These are phyloP conservation scores for Didymella segeticola DNA, from an alignment of 2,329 filamentous ascomycete genomes.

Conservation along the genomic window DNA sequence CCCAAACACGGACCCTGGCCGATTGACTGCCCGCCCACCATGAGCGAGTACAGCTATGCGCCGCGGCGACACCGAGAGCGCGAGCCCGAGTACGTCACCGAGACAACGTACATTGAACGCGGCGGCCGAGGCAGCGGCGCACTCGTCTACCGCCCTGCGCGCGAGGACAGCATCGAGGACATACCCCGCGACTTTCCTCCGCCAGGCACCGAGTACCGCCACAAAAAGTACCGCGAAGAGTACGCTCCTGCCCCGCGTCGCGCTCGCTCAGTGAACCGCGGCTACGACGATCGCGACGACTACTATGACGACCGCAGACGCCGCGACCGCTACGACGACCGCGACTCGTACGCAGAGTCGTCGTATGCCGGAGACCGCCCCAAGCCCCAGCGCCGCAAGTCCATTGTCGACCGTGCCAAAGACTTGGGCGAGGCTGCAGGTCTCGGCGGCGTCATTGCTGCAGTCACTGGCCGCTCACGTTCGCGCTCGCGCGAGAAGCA, in stretches of 20 bases:
- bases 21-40: constrained; percentile 32
- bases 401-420: constrained; percentile 61
- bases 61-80: constrained; percentile 58
- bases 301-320: constrained; percentile 43
- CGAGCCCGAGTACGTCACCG: constrained; percentile 58
- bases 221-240: constrained; percentile 57
- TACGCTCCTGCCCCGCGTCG: constrained; percentile 60
- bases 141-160: constrained; percentile 59
- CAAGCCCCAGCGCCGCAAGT: constrained; percentile 58
- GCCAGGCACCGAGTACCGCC: constrained; percentile 59
- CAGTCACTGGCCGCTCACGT: constrained; percentile 61
- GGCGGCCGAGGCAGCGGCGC: constrained; percentile 52
- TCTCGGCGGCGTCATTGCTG: constrained; percentile 61
- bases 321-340: constrained; percentile 49
- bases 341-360: constrained; percentile 55
- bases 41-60: constrained; percentile 60
- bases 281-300: constrained; percentile 61
- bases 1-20: constrained; percentile 19
- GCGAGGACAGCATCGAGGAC: constrained; percentile 85
- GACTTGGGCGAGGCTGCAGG: constrained; percentile 67
- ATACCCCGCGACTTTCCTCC: constrained; percentile 85
- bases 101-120: constrained; percentile 60
- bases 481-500: constrained; percentile 63
- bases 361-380: constrained; percentile 52
- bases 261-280: constrained; percentile 68